These are phyloP conservation scores for Typha latifolia DNA, from an alignment of 176 grass and related monocot genomes.

Conservation along the genomic window DNA sequence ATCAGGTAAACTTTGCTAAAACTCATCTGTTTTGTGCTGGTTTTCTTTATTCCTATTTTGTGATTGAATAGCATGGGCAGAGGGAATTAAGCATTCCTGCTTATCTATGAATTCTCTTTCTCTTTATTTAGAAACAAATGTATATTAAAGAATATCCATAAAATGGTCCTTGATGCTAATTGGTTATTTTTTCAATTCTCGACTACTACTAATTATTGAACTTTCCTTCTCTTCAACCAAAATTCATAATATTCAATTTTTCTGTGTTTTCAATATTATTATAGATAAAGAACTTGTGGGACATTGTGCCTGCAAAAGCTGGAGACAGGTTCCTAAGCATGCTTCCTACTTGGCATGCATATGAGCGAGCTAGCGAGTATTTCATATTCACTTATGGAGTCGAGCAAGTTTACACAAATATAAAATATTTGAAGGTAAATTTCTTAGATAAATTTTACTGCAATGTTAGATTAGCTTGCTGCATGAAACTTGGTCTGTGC, in stretches of 20 bases:
- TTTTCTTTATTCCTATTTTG: not conserved
- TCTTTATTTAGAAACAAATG: not conserved
- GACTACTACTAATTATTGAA: not conserved
- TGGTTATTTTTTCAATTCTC: not conserved
- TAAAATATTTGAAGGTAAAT: constrained; percentile 73
- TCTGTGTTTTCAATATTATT: constrained; percentile 12
- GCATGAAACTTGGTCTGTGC: not conserved
- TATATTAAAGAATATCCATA: not conserved
- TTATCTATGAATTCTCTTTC: not conserved
- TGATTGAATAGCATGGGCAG: not conserved
- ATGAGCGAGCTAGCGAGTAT: constrained; percentile 81
- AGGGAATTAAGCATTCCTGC: not conserved
- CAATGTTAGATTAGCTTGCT: not conserved
- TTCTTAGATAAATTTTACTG: not conserved
- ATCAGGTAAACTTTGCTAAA: not conserved
- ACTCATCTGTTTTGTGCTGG: not conserved
- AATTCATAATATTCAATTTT: not conserved
- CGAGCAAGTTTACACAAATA: constrained; percentile 90
- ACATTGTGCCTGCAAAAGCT: constrained; percentile 56
- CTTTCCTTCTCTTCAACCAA: constrained; percentile 6
- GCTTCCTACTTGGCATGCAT: constrained; percentile 95
- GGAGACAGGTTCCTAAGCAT: constrained; percentile 95
- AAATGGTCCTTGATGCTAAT: not conserved
- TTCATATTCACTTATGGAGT: constrained; percentile 78
- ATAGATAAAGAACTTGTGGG: constrained; percentile 90